Base-by-base conservation (phyloP, 306 rosid species). In the Lupinus albus region DNA sequence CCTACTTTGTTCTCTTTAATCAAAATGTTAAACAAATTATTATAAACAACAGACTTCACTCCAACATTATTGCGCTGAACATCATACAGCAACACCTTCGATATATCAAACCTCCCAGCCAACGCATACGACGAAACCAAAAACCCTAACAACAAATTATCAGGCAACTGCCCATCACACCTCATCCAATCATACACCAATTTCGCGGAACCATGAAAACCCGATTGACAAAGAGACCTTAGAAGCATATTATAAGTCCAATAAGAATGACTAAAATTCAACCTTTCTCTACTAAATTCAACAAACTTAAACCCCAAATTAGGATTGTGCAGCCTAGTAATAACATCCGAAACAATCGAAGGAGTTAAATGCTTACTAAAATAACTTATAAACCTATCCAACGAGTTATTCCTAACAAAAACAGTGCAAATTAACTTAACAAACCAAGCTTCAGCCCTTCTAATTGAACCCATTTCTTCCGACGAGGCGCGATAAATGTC, bases 111-210 rank as follows among this genome's bases (percentile, higher is more conserved):
- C 68, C 74, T 83, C 2, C 85, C 91, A 8, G 61, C 78, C 33
- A 60, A 77, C 1, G 91, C 91, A 70, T 70, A 87, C 0, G 91
- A 87, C 0, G 79, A 82, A 17, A 83, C 89, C 84, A 87, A 70
- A 64, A 84, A 71, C 47, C 83, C 80, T 1, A 87, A 65, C 36
- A 80, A 41, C 15, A 78, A 78, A 61, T 78, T 83, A 73, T 85
- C 86, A 6, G 86, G 96, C 7, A 79, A 48, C 57, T 71, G 75
- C 13, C 94, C 89, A 17, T 89, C 94, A 64, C 32, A 73, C 72
- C 85, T 83, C 91, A 87, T 85, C 82, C 85, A 89, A 79, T 87
- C 91, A 80, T 85, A 83, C 10, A 89, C 85, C 60, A 82, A 49
- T 69, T 79, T 83, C 8, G 91, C 91, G 0, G 91, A 85, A 61